Base-by-base conservation (phyloP, 108 stramenopile species). In the Chaetoceros tenuissimus region DNA sequence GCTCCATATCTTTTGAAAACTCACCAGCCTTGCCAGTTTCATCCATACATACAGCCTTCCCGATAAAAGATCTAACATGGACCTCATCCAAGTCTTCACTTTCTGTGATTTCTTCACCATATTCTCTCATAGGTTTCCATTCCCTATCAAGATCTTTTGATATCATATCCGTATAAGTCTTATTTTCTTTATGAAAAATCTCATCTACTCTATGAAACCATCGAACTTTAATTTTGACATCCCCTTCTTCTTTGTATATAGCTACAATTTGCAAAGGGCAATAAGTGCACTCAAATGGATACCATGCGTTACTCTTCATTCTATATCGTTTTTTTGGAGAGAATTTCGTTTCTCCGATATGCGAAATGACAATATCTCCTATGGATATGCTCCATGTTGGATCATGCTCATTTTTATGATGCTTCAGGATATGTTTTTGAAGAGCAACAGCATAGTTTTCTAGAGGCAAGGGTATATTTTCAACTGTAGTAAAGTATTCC, bases 231-330 rank as follows among this genome's bases (percentile, higher is more conserved):
- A 76, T 56, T 40, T 40, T 40, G 34, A 40, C 34, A 20, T n/a
- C 31, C 8, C 1, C 26, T 0, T n/a, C 31, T 18, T 62, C 46
- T 21, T 22, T 28, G 52, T 63, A 66, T 5, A 72, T 66, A 29
- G 46, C 31, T 13, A 72, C 24, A 19, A 78, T 34, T 54, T 78
- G 77, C 2, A 67, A 73, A 51, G 48, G 60, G 10, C 31, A 51
- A 59, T 63, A 72, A 10, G 63, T 63, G 3, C 61, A 50, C 7
- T 43, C 49, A 48, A 68, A 78, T 21, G 77, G 77, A 66, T 61
- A 63, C 64, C 64, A 72, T 24, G 21, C 13, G 20, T 28, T 26
- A 60, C 10, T 17, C 31, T 19, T 28, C 1, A 20, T 2, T 3
- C 1, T 5, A 3, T 48, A 71, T 25, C 54, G 46, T 26, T 49